Evolutionary conservation across 805 yeast genomes (phyloP).

Genomic region (Kluyveromyces aestuarii): DNA sequence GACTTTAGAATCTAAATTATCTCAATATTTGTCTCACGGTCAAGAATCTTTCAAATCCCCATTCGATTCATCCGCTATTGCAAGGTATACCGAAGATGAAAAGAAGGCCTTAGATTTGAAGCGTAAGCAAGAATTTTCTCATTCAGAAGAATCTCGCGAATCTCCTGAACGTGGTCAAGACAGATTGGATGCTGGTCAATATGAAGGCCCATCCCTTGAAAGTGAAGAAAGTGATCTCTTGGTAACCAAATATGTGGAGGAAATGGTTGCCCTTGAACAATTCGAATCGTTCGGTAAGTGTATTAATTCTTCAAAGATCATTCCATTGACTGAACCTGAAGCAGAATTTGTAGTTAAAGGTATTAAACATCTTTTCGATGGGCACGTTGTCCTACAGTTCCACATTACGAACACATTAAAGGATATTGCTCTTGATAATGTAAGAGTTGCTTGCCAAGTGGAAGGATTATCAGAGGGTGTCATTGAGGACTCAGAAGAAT

Average conservation of each 20-base stretch:
- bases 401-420: slow-evolving; percentile 77
- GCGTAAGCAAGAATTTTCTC: slow-evolving; percentile 33
- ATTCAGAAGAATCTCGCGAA: slow-evolving; percentile 9
- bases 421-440: slow-evolving; percentile 68
- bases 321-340: slow-evolving; percentile 79
- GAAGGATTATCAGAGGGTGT: slow-evolving; percentile 39
- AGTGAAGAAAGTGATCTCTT: slow-evolving; percentile 30
- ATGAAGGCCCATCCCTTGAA: slow-evolving; percentile 20
- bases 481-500: slow-evolving; percentile 48
- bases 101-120: slow-evolving; percentile 53
- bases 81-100: slow-evolving; percentile 59
- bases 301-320: slow-evolving; percentile 55
- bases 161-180: slow-evolving; percentile 19
- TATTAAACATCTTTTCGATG: slow-evolving; percentile 71
- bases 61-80: slow-evolving; percentile 65
- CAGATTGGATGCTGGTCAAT: slow-evolving; percentile 17
- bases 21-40: slow-evolving; percentile 46
- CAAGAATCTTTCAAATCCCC: slow-evolving; percentile 38
- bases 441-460: slow-evolving; percentile 59
- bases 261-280: slow-evolving; percentile 62
- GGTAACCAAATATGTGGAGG: slow-evolving; percentile 62
- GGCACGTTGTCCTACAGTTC: slow-evolving; percentile 70
- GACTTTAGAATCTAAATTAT: slow-evolving; percentile 68
- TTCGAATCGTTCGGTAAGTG: slow-evolving; percentile 64
- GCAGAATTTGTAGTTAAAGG: slow-evolving; percentile 87